These are phyloP conservation scores for Scedosporium apiospermum DNA, from an alignment of 2,329 filamentous ascomycete species.

Conservation along the genomic window DNA sequence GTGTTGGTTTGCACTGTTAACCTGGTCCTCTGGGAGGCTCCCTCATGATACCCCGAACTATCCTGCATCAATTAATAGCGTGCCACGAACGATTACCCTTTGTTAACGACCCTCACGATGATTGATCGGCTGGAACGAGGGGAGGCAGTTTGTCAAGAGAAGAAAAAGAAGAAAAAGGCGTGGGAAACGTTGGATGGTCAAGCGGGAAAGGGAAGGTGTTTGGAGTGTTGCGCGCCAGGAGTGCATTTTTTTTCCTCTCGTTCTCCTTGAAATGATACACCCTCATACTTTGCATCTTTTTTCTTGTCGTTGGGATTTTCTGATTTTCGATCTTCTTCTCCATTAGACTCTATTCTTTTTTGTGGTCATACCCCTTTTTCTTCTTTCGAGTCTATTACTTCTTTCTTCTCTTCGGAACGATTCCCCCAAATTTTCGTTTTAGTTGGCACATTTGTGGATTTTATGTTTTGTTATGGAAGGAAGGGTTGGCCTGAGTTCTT, in stretches of 20 bases:
- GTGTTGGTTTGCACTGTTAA: neutral
- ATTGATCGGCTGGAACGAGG: neutral
- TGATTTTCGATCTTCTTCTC: neutral
- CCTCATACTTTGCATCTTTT: neutral
- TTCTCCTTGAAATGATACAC: neutral
- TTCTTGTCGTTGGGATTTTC: neutral
- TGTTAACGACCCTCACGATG: constrained; percentile 1
- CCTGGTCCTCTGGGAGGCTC: neutral
- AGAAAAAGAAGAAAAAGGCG: neutral
- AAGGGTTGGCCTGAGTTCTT: neutral
- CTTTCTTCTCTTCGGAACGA: constrained; percentile 2
- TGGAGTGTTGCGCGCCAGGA: neutral
- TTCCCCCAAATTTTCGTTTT: neutral
- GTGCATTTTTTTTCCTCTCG: neutral
- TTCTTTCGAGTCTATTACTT: neutral
- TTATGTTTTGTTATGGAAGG: neutral
- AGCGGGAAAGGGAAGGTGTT: neutral
- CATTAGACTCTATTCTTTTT: constrained; percentile 3
- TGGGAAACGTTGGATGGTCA: neutral
- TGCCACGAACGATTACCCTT: neutral
- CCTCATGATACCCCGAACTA: neutral
- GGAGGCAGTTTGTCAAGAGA: neutral
- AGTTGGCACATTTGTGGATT: neutral
- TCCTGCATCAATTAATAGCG: neutral
- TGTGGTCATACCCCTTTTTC: neutral